Evolutionary conservation across 352 stramenopile genomes (phyloP).

Genomic region (Phytopythium litorale): DNA sequence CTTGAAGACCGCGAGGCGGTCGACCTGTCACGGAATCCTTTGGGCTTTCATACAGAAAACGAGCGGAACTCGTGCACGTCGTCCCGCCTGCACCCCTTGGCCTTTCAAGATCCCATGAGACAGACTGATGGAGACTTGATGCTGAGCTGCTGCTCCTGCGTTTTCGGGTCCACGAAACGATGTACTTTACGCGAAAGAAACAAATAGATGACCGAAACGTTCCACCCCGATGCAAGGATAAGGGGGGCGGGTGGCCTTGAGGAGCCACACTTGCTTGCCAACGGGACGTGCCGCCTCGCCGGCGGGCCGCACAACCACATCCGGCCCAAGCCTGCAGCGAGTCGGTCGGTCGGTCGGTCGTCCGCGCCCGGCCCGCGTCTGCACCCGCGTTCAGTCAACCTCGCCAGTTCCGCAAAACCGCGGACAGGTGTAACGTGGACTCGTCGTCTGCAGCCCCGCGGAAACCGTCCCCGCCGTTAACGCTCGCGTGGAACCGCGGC

Average conservation of each 20-base stretch:
- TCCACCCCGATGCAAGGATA: constrained; percentile 11
- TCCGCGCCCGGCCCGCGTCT: no score
- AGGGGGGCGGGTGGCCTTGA: not conserved
- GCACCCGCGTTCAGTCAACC: not conserved
- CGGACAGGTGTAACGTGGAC: not conserved
- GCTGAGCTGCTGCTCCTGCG: not conserved
- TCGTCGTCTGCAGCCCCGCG: not conserved
- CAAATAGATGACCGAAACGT: constrained; percentile 24
- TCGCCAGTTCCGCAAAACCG: constrained; percentile 1
- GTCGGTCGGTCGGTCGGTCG: no score
- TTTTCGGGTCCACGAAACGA: not conserved
- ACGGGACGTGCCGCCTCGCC: not conserved
- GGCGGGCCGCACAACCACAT: not conserved
- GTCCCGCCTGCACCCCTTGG: not conserved
- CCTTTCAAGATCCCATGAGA: constrained; percentile 6
- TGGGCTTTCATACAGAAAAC: not conserved
- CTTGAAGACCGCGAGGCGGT: not conserved
- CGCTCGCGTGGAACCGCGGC: constrained; percentile 1
- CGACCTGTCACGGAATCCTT: not conserved
- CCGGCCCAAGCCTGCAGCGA: constrained; percentile 6
- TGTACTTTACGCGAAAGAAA: constrained; percentile 1
- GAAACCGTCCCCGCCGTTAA: not conserved
- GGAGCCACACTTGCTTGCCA: not conserved
- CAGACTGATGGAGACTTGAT: not conserved
- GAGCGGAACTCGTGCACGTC: not conserved